Base-by-base conservation (phyloP, 2,329 filamentous ascomycete species). In the Exophiala mesophila region DNA sequence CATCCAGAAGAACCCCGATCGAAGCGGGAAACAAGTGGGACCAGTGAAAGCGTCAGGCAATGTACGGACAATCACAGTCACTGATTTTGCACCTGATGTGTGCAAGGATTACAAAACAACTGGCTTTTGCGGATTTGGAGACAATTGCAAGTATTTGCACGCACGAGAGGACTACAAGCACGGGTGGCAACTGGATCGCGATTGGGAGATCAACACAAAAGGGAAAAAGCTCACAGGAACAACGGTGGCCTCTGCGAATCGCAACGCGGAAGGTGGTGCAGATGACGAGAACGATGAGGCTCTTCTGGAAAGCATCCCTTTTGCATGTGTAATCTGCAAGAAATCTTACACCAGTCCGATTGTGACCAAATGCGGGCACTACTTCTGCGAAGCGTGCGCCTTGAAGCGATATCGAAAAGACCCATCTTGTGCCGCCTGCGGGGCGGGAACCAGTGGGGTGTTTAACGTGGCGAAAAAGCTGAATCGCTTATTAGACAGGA, bases 31-130 rank as follows among this genome's bases (percentile, higher is more conserved):
- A 50, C 73, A 77, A 24, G 83, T 95, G 20, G 92, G 92, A 0
- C 92, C 92, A 0, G 76, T 94, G 49, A 95, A 95, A 64, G 84
- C 64, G 10, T 77, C 90, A 0, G 85, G 86, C 1, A 97, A 97
- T 57, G 82, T 98, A 42, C 81, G 92, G 38, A 94, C 85, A 2
- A 83, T 94, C 51, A 97, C 89, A 0, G 77, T 90, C 5, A 94
- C 81, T 21, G 92, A 98, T 60, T 97, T 87, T 60, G 83, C 85
- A 0, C 88, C 90, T 0, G 90, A 97, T 54, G 85, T 94, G 0
- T 98, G 92, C 67, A 97, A 97, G 63, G 92, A 97, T 60, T 92
- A 87, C 65, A 90, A 90, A 55, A 77, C 85, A 57, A 92, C 82
- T 0, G 83, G 83, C 1, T 83, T 80, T 59, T 83, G 78, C 54